Evolutionary conservation across 2,329 filamentous ascomycete species (phyloP).

Genomic region (Phaeosphaeriaceae sp.): DNA sequence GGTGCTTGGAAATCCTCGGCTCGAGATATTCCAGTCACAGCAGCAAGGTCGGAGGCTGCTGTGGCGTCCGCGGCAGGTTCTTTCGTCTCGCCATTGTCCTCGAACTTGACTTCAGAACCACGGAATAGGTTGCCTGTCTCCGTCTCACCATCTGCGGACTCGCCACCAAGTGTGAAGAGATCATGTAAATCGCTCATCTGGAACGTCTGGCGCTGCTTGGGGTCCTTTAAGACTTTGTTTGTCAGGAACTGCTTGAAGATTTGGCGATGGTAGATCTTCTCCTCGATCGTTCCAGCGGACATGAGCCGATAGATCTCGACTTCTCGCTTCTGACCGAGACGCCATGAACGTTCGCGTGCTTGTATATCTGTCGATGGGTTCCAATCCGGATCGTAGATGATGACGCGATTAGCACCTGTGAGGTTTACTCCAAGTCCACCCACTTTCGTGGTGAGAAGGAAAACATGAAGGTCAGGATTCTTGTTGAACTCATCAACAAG

Average conservation of each 20-base stretch:
- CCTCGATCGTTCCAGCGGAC: conserved; percentile 96
- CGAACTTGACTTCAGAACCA: conserved; percentile 79
- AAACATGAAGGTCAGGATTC: conserved; percentile 79
- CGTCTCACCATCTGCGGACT: conserved; percentile 70
- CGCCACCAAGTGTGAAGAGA: conserved; percentile 80
- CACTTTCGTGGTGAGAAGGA: conserved; percentile 93
- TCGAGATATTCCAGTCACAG: conserved; percentile 53
- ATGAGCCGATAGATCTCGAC: conserved; percentile 98
- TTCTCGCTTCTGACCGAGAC: conserved; percentile 90
- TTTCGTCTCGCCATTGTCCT: conserved; percentile 34
- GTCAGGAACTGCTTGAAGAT: conserved; percentile 98
- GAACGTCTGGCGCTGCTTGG: conserved; percentile 91
- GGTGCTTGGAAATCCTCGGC: conserved; percentile 53
- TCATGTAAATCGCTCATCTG: conserved; percentile 91
- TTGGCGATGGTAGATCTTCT: conserved; percentile 98
- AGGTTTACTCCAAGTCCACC: conserved; percentile 93
- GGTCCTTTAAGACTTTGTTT: conserved; percentile 94
- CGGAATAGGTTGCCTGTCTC: conserved; percentile 88
- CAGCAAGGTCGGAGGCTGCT: conserved; percentile 36
- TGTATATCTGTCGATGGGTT: conserved; percentile 97
- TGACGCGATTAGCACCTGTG: conserved; percentile 92
- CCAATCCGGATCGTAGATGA: conserved; percentile 99
- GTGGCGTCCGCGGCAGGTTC: conserved; percentile 29
- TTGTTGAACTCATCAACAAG: conserved; percentile 95
- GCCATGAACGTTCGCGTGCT: conserved; percentile 93